phyloP scores from a whole-genome alignment of 768 basidiomycete genomes.

The Holtermanniella nyarrowii region DNA sequence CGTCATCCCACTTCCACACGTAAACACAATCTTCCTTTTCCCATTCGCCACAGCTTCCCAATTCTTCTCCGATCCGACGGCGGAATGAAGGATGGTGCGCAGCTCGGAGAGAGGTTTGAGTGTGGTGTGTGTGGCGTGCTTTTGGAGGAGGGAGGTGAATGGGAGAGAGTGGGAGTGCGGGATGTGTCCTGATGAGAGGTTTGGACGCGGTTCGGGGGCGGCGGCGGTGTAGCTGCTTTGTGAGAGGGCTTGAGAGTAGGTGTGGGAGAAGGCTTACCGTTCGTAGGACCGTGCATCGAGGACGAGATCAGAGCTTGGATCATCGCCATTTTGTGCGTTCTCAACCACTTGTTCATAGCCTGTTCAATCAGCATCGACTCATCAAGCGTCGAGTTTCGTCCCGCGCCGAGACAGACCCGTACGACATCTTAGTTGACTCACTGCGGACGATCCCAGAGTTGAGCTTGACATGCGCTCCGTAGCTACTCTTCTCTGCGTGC shows the following conservation, averaged over 20 bases:
- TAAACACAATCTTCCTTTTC: slow-evolving; percentile 55
- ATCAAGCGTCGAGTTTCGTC: no score
- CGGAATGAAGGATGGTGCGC: slow-evolving; percentile 51
- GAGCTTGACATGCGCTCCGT: not conserved
- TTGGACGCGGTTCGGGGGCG: slow-evolving; percentile 80
- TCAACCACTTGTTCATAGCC: slow-evolving; percentile 70
- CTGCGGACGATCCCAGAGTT: not conserved
- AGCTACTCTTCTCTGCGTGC: not conserved
- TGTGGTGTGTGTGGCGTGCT: slow-evolving; percentile 47
- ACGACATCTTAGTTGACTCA: no score
- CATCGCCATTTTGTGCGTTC: slow-evolving; percentile 51
- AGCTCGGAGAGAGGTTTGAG: slow-evolving; percentile 55
- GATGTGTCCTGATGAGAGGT: slow-evolving; percentile 83
- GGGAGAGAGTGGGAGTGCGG: slow-evolving; percentile 76
- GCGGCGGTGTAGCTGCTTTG: slow-evolving; percentile 59
- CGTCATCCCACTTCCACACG: slow-evolving; percentile 98
- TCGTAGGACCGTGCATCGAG: slow-evolving; percentile 79
- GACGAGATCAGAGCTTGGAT: slow-evolving; percentile 52
- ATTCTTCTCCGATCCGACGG: slow-evolving; percentile 51
- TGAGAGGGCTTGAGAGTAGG: not conserved
- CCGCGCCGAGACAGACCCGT: no score
- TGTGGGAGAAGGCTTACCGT: slow-evolving; percentile 51
- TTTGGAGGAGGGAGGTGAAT: slow-evolving; percentile 61
- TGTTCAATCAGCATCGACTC: slow-evolving; percentile 34
- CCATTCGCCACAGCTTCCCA: slow-evolving; percentile 53